Evolutionary conservation across 805 yeast species (phyloP).

Genomic region (Monosporozyma siamensis): DNA sequence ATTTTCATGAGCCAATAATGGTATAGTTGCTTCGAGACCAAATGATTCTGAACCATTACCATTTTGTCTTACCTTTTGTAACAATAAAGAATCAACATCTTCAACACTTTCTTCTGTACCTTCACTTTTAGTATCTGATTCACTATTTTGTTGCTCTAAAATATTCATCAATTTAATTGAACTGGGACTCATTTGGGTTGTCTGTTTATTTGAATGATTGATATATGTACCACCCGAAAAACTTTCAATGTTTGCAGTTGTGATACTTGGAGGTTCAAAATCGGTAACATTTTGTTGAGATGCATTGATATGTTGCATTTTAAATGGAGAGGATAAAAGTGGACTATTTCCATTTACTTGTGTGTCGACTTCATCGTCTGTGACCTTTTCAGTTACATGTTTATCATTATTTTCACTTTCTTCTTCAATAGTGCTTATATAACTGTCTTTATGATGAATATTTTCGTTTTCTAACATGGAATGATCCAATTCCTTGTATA

Average conservation of each 20-base stretch:
- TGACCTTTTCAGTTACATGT: background rate
- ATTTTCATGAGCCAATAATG: constrained; percentile 11
- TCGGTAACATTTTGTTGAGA: background rate
- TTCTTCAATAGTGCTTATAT: background rate
- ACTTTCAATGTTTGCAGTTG: background rate
- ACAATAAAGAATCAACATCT: background rate
- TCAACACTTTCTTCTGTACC: constrained; percentile 3
- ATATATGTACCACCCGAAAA: constrained; percentile 4
- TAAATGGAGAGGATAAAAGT: constrained; percentile 3
- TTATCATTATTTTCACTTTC: background rate
- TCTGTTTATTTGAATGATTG: background rate
- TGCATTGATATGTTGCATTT: background rate
- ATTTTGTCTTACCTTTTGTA: constrained; percentile 2
- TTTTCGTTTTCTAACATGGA: constrained; percentile 3
- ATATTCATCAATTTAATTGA: background rate
- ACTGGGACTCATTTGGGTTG: background rate
- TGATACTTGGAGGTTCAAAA: background rate
- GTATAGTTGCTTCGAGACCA: constrained; percentile 19
- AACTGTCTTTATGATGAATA: background rate
- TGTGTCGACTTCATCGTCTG: background rate
- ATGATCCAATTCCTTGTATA: constrained; percentile 9
- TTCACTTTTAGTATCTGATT: background rate
- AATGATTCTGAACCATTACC: constrained; percentile 5
- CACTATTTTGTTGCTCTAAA: background rate
- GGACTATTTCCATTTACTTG: background rate